Evolutionary conservation across 2,329 filamentous ascomycete genomes (phyloP).

Genomic region (Aphanoascus verrucosus): DNA sequence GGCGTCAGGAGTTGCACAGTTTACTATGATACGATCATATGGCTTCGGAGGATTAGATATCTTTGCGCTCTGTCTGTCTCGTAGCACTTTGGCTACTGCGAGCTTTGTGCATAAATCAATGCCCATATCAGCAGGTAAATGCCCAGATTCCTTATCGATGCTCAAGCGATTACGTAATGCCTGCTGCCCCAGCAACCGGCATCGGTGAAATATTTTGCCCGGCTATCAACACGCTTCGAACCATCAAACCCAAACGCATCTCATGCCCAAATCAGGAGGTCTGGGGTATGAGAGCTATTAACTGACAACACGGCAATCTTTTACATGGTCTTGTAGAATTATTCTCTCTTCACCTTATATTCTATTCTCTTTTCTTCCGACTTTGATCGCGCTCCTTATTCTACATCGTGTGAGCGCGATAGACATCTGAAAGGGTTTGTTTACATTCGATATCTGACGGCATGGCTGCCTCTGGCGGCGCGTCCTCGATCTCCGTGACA

Average conservation of each 20-base stretch:
- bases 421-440: neutral
- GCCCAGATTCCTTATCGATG: no score
- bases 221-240: slow-evolving; percentile 1
- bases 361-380: neutral
- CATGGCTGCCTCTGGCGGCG: slow-evolving; percentile 36
- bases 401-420: neutral
- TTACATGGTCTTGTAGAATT: slow-evolving; percentile 6
- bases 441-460: slow-evolving; percentile 5
- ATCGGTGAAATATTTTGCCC: slow-evolving; percentile 13
- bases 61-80: no score
- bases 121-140: no score
- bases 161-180: neutral
- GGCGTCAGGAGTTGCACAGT: no score
- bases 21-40: no score
- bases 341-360: slow-evolving; percentile 8
- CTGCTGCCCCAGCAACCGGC: slow-evolving; percentile 17
- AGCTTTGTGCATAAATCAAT: no score
- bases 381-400: neutral
- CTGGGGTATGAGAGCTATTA: slow-evolving; percentile 1
- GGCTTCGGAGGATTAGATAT: no score
- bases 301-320: neutral
- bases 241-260: neutral
- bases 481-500: slow-evolving; percentile 42
- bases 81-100: no score
- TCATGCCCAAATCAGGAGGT: neutral